A percentile compares a stretch with the other conserved stretches of the same genome.
These are phyloP conservation scores for Clitoria ternatea DNA, from an alignment of 306 rosid species.

Conservation along the genomic window DNA sequence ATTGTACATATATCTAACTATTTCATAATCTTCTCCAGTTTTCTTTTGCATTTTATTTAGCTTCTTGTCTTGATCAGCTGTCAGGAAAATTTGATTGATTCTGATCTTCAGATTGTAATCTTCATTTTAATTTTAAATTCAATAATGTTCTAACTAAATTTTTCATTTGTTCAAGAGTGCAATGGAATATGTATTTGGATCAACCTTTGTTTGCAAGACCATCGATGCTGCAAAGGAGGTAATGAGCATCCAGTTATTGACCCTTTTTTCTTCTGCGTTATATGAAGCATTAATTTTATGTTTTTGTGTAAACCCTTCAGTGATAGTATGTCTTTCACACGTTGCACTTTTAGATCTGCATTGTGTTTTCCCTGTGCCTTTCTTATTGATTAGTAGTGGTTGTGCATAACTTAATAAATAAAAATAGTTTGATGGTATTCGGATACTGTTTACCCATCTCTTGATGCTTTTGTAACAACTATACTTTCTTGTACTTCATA, in stretches of 20 bases:
- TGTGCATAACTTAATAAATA: not conserved
- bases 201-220: slow-evolving; percentile 90
- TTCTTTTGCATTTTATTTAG: not conserved
- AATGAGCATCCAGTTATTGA: slow-evolving; percentile 41
- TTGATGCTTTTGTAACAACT: not conserved
- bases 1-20: too few species aligned
- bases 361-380: not conserved
- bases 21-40: not conserved
- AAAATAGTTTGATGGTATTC: slow-evolving; percentile 1
- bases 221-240: slow-evolving; percentile 92
- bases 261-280: slow-evolving; percentile 7
- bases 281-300: not conserved
- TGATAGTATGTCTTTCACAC: slow-evolving; percentile 7
- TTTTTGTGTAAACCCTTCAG: slow-evolving; percentile 1
- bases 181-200: slow-evolving; percentile 91
- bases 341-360: not conserved
- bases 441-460: not conserved
- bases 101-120: not conserved
- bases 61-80: not conserved
- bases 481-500: not conserved
- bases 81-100: not conserved
- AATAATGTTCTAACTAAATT: slow-evolving; percentile 7
- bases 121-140: not conserved
- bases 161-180: slow-evolving; percentile 57
- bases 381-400: not conserved